Evolutionary conservation across 139 green algal species (phyloP), one percentile per base, ranked within the genome.

Genomic region (Closterium sp.): DNA sequence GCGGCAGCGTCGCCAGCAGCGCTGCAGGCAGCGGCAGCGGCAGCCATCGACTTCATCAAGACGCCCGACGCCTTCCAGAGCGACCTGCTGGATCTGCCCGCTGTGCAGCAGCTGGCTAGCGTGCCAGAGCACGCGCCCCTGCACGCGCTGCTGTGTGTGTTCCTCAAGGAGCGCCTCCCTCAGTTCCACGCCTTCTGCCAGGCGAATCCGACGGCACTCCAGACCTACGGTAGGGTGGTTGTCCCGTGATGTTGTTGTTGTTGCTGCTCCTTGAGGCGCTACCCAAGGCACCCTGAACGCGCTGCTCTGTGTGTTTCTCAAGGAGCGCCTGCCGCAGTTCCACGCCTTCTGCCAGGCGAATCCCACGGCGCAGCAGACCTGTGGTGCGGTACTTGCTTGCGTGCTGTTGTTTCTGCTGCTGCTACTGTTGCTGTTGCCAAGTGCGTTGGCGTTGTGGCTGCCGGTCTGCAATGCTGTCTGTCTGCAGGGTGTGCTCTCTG

Each of bases 241-340:
- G n/a, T n/a, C n/a, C n/a, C n/a, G n/a, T n/a, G n/a, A n/a, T n/a
- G n/a, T n/a, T n/a, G n/a, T n/a, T n/a, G n/a, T n/a, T n/a, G n/a
- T n/a, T n/a, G n/a, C n/a, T n/a, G n/a, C n/a, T n/a, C n/a, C n/a
- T n/a, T n/a, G n/a, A n/a, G n/a, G n/a, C n/a, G n/a, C n/a, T n/a
- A n/a, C n/a, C n/a, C n/a, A n/a, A n/a, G n/a, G n/a, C n/a, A n/a
- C 38, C 76, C 81, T 85, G 32, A 28, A 91, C 85, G 32, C 84
- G 90, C 36, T 94, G 84, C 81, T 95, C 31, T 30, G 25, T 8
- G 93, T 88, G 19, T 87, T 95, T 25, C 84, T 95, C 16, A 92
- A 84, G 4, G 85, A 84, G 21, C 19, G 36, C 28, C 33, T 38
- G 34, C 34, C 89, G 55, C 43, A 32, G 33, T 91, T 32, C 69